Evolutionary conservation across 257 asterid genomes (phyloP).

Genomic region (Nyctanthes arbortristis): DNA sequence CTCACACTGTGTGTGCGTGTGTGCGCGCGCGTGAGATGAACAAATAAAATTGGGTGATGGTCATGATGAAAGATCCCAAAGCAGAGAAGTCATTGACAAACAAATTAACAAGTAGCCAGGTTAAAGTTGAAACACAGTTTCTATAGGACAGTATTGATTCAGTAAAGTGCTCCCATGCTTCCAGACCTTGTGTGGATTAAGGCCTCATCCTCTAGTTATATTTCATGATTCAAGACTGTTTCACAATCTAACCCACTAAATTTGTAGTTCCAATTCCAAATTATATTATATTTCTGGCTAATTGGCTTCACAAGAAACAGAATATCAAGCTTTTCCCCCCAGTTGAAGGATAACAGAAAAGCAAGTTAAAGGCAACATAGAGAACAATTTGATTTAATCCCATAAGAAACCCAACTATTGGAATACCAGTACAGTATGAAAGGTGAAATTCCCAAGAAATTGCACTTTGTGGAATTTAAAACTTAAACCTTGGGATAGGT

Average conservation of each 20-base stretch:
- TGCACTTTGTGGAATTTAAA: neutral
- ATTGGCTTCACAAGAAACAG: neutral
- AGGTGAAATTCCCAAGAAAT: neutral
- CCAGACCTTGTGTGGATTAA: neutral
- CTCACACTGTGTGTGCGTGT: constrained; percentile 6
- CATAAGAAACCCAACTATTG: neutral
- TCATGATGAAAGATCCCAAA: neutral
- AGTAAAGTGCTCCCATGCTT: neutral
- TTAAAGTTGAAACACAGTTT: neutral
- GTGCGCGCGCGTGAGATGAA: constrained; percentile 5
- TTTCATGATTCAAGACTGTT: neutral
- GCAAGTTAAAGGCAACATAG: too few species aligned
- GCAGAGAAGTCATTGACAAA: neutral
- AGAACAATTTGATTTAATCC: neutral
- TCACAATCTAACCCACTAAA: neutral
- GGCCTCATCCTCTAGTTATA: neutral
- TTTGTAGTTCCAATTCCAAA: neutral
- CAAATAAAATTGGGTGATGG: constrained; percentile 2
- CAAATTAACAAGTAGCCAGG: neutral
- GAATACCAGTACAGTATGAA: neutral
- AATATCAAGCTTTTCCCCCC: too few species aligned
- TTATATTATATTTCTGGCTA: neutral
- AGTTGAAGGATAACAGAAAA: neutral
- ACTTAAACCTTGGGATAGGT: neutral
- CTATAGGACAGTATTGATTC: neutral